Percentiles rank a stretch among this genome's conserved stretches.
Conservation (phyloP, 352 stramenopile genomes). For the Phytophthora sp. region DNA sequence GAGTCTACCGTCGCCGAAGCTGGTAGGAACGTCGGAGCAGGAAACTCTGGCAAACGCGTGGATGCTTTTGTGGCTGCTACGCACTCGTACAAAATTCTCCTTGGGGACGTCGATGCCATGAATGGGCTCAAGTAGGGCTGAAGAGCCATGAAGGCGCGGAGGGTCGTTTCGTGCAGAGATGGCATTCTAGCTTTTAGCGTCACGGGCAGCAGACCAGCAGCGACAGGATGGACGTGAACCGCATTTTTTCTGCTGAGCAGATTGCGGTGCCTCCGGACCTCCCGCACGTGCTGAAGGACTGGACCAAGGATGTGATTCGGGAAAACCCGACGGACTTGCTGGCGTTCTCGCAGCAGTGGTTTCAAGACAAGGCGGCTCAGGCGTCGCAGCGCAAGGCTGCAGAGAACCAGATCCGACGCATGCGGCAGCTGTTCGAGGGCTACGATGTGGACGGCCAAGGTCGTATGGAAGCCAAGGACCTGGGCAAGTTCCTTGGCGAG, state of each 20-base stretch:
- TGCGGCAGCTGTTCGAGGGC: slow-evolving; percentile 76
- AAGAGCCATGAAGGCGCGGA: slow-evolving; percentile 9
- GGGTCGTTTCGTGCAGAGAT: slow-evolving; percentile 24
- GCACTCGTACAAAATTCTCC: slow-evolving; percentile 79
- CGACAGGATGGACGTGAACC: slow-evolving; percentile 87
- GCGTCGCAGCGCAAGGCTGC: slow-evolving; percentile 66
- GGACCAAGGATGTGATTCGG: slow-evolving; percentile 90
- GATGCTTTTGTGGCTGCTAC: slow-evolving; percentile 83
- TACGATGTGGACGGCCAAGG: slow-evolving; percentile 85
- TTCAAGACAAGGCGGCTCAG: slow-evolving; percentile 77
- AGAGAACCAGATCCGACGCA: slow-evolving; percentile 68
- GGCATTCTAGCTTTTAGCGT: slow-evolving; percentile 3
- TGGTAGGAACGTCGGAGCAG: slow-evolving; percentile 10
- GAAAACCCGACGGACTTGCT: slow-evolving; percentile 79
- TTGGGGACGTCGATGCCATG: slow-evolving; percentile 51
- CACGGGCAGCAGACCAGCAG: background rate
- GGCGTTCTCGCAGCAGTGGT: slow-evolving; percentile 87
- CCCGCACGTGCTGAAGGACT: slow-evolving; percentile 89
- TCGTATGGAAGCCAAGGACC: slow-evolving; percentile 79
- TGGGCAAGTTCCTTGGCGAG: slow-evolving; percentile 67
- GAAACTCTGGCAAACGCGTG: slow-evolving; percentile 48
- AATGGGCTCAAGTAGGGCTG: slow-evolving; percentile 23
- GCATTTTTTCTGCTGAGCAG: slow-evolving; percentile 93
- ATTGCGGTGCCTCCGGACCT: slow-evolving; percentile 90
- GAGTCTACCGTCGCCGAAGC: slow-evolving; percentile 37